Evolutionary conservation across 2,329 filamentous ascomycete species (phyloP), one percentile per base, ranked within the genome.

Genomic region (Madurella fahalii): DNA sequence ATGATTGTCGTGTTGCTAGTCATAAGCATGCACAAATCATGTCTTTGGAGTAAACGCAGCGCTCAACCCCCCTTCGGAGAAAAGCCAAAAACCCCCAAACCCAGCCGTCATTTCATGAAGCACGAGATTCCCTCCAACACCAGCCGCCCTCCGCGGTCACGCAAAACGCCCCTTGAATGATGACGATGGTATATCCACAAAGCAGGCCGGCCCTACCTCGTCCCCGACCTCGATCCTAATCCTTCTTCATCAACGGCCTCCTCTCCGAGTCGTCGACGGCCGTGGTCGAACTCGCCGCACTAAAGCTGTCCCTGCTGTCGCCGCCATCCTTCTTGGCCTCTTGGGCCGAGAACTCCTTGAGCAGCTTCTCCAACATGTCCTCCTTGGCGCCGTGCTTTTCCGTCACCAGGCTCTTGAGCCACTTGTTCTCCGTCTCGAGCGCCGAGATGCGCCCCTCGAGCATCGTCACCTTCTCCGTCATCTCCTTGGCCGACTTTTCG

Each of bases 361-460:
- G 73, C 50, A 82, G 68, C 55, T 75, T 72, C 34, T 75, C 69
- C 44, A 82, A 71, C 54, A 80, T 73, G 40, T 71, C 70, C 43
- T 82, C 79, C 62, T 74, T 78, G 61, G 77, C 77, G 59, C 86
- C 86, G 63, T 90, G 89, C 78, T 92, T 93, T 71, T 92, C 89
- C 48, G 89, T 87, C 45, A 93, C 82, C 39, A 91, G 77, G 69
- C 87, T 86, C 77, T 89, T 89, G 60, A 91, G 73, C 87, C 87
- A 90, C 68, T 87, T 86, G 73, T 91, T 91, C 73, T 91, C 87
- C 63, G 86, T 87, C 74, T 90, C 86, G n/a, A 93, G 80, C 65
- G 90, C 85, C 54, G 81, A 80, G 52, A 94, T 86, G 55, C 84
- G 83, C 64, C 79, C 79, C 72, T 95, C 89, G 7, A 95, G 79